Evolutionary conservation across 1,284 basidiomycete genomes (phyloP), one percentile per base, ranked within the genome.

Genomic region (Apiotrichum laibachii): DNA sequence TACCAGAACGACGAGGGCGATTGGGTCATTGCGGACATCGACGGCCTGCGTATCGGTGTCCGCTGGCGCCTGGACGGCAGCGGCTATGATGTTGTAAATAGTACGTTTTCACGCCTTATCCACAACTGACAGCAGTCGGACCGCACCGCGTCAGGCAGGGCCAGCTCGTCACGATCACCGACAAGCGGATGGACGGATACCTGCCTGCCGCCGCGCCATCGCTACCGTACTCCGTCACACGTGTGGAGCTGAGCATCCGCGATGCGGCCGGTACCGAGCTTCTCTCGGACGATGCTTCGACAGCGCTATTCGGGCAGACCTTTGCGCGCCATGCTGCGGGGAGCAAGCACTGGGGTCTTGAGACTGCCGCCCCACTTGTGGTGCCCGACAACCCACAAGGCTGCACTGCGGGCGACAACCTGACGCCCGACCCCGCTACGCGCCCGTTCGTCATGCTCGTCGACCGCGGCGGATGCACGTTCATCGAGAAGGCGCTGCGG

Each of bases 21-120:
- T 72, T 72, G 70, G 53, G 78, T 90, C 55, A 77, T 94, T 33
- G 82, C 86, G 50, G 88, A 92, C 71, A 81, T 58, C 33, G 53
- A 85, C 2, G 91, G 91, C 2, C 82, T 94, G 49, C 83, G 88
- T 33, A 82, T 86, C 1, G 85, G 85, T 59, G 86, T 93, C 21
- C 85, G 89, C 22, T 87, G 84, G 68, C 82, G 89, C 26, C 73
- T 92, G 50, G 91, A 93, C 68, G 87, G 88, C n/a, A 85, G 81
- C 66, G 91, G 91, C 5, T 94, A 91, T 69, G 90, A 93, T 67
- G 83, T 94, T 45, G 83, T 87, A 19, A 89, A 85, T 79, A 80
- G 90, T 92, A 67, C 69, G 88, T 73, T n/a, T 6, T 7, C 13
- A 9, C n/a, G 18, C 2, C 9, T 7, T 12, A 15, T 12, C 8